Evolutionary conservation across 306 rosid species (phyloP), one percentile per base, ranked within the genome.

Genomic region (Medicago lupulina): DNA sequence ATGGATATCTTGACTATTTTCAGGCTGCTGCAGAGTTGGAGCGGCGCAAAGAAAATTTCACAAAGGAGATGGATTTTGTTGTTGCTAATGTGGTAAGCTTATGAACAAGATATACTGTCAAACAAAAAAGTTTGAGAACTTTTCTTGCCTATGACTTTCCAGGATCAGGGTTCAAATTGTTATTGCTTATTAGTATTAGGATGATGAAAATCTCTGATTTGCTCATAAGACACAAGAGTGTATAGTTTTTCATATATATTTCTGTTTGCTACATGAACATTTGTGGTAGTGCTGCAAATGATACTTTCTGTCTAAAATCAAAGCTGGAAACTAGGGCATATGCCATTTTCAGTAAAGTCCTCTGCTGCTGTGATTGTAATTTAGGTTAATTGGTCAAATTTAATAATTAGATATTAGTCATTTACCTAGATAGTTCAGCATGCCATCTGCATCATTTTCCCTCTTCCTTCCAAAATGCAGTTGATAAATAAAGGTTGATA

Each of bases 1-100:
- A 34, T 34, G 38, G 38, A 34, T 34, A 34, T 34, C 38, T 34
- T 34, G 7, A 0, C 38, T 43, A 13, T 81, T 83, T 86, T 82
- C 81, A 94, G 98, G 90, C 91, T 49, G 96, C 96, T 38, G 98
- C 98, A 39, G 98, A 94, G 75, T 87, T 91, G 76, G 84, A 91
- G 79, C 86, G 89, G 11, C 96, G 98, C 2, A 85, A 89, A 82
- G 98, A 94, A 50, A 94, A 92, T 5, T 94, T 94, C 81, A 82
- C 88, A 39, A 87, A 94, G 68, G 97, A 94, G 88, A 80, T 91
- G 47, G 96, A 94, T 79, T 83, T 91, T 82, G 98, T 94, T 65
- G 87, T 94, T 79, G 98, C 98, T 10, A 94, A 94, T 81, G 98
- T 94, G 96, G 98, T 94, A 43, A 41, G 91, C 34, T 47, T 62